Evolutionary conservation across 768 basidiomycete genomes (phyloP).

Genomic region (Pleurotus sapidus): DNA sequence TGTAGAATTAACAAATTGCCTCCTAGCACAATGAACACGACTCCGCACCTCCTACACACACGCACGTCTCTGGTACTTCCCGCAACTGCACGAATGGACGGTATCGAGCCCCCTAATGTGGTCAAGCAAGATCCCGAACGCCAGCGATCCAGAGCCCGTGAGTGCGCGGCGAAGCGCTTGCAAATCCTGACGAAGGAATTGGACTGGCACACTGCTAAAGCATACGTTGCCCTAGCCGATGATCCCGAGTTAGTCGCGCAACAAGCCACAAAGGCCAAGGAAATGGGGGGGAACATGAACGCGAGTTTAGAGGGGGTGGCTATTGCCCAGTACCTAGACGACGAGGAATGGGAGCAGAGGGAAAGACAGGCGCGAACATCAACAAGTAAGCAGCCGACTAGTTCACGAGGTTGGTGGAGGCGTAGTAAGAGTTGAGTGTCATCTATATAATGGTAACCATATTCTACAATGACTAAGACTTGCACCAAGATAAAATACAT

Average conservation of each 20-base stretch:
- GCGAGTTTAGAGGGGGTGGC: constrained; percentile 45
- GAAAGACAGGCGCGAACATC: constrained; percentile 24
- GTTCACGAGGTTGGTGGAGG: neutral
- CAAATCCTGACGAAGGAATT: constrained; percentile 67
- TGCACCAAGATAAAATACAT: too few species aligned
- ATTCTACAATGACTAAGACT: too few species aligned
- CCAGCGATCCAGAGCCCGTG: constrained; percentile 42
- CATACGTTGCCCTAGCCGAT: constrained; percentile 69
- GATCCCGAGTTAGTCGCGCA: constrained; percentile 26
- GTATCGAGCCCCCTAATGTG: constrained; percentile 11
- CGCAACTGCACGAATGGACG: constrained; percentile 29
- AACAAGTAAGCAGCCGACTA: neutral
- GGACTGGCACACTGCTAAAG: constrained; percentile 63
- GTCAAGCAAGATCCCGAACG: constrained; percentile 27
- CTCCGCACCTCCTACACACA: constrained; percentile 74
- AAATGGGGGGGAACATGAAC: constrained; percentile 9
- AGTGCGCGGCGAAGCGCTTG: constrained; percentile 57
- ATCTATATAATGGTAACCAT: too few species aligned
- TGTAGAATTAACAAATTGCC: constrained; percentile 70
- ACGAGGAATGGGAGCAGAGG: constrained; percentile 64
- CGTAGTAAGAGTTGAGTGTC: too few species aligned
- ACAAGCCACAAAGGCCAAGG: constrained; percentile 23
- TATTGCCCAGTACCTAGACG: constrained; percentile 59
- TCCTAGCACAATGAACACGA: constrained; percentile 60
- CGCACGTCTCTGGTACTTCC: constrained; percentile 57